Conservation (phyloP, 2,329 filamentous ascomycete species). For the Trichoderma arundinaceum region DNA sequence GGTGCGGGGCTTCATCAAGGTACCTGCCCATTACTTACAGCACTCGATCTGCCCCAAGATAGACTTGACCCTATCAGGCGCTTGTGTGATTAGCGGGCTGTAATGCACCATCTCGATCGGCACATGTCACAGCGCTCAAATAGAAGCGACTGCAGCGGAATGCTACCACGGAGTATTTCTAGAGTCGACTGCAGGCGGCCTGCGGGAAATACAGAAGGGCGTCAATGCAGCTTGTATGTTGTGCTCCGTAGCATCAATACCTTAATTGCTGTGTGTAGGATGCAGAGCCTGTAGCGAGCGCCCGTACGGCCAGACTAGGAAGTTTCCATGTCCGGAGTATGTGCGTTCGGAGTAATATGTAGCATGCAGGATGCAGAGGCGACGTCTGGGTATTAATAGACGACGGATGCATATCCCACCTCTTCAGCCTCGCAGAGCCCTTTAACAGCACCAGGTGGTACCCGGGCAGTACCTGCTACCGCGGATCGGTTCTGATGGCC, state of each 20-base stretch:
- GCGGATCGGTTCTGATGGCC: background rate
- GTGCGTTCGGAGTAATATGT: background rate
- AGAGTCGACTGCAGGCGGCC: no score
- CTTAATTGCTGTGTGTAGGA: no score
- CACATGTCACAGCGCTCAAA: background rate
- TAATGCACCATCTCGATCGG: constrained; percentile 25
- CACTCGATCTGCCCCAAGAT: background rate
- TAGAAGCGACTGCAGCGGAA: background rate
- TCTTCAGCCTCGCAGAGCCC: no score
- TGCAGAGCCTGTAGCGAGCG: no score
- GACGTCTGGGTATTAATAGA: background rate
- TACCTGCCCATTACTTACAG: background rate
- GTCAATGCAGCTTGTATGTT: background rate
- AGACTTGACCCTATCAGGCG: background rate
- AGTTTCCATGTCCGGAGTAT: no score
- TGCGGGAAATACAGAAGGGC: background rate
- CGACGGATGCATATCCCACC: constrained; percentile 4
- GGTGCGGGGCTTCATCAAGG: no score
- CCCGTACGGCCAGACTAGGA: no score
- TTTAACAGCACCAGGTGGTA: no score
- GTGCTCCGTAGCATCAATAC: background rate
- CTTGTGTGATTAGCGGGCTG: constrained; percentile 27
- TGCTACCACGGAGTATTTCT: background rate
- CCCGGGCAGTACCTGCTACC: background rate
- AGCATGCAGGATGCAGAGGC: no score